Percentiles rank a stretch among this genome's conserved stretches.
Evolutionary conservation across 768 basidiomycete species (phyloP).

Genomic region (Cystobasidiopsis lactophilus): DNA sequence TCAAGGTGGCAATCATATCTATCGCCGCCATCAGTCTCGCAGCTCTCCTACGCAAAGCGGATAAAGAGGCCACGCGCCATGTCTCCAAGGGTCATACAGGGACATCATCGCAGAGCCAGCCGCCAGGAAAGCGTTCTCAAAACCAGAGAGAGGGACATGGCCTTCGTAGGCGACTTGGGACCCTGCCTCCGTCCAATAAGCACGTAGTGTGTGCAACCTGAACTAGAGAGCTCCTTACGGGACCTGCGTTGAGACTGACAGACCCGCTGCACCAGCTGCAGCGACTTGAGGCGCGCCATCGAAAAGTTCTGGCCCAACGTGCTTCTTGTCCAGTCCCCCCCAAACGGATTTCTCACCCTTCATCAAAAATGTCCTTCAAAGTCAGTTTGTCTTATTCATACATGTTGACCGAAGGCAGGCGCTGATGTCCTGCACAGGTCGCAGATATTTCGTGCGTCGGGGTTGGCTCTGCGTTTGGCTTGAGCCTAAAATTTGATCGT

Average conservation of each 20-base stretch:
- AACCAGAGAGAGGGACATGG: constrained; percentile 44
- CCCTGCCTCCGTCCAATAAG: too few relatives aligned
- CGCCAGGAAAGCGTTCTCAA: constrained; percentile 67
- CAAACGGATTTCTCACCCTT: too few relatives aligned
- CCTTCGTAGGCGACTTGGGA: constrained; percentile 12
- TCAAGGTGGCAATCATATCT: constrained; percentile 92
- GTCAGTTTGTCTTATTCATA: too few relatives aligned
- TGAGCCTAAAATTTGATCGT: neutral
- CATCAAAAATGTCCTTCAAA: too few relatives aligned
- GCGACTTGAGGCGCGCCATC: too few relatives aligned
- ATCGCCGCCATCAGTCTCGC: constrained; percentile 4
- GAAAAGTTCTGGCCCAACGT: too few relatives aligned
- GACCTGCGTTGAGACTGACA: too few relatives aligned
- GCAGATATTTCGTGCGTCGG: neutral
- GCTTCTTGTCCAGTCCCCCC: too few relatives aligned
- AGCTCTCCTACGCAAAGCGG: neutral
- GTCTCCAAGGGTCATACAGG: constrained; percentile 55
- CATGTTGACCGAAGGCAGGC: too few relatives aligned
- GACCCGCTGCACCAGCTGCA: too few relatives aligned
- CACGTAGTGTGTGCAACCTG: too few relatives aligned
- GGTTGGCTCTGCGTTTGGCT: neutral
- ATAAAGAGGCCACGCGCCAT: constrained; percentile 32
- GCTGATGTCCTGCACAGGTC: neutral
- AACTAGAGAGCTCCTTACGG: too few relatives aligned
- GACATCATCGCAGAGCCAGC: constrained; percentile 68